Percentiles rank a stretch among this genome's conserved stretches.
Conservation (phyloP, 129 eudicot species). For the Helianthus annuus region HanXRQr2.0-SUNRISE NC_035435.2:171573916-171574415, state of each 20-base stretch:
- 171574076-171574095: not conserved
- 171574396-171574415: not conserved
- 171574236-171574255: too few species aligned
- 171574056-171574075: too few species aligned
- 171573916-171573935: not conserved
- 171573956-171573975: not conserved
- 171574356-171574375: not conserved
- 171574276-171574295: too few species aligned
- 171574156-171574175: too few species aligned
- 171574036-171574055: too few species aligned
- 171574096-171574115: too few species aligned
- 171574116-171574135: too few species aligned
- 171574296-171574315: not conserved
- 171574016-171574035: too few species aligned
- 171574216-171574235: too few species aligned
- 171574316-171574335: not conserved
- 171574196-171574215: too few species aligned
- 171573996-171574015: not conserved
- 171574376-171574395: conserved; percentile 9
- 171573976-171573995: not conserved
- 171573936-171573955: not conserved
- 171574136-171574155: not conserved
- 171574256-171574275: too few species aligned
- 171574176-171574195: too few species aligned
- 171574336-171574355: not conserved